phyloP scores from a whole-genome alignment of 1,284 basidiomycete species.

The Ganoderma sp. region DNA sequence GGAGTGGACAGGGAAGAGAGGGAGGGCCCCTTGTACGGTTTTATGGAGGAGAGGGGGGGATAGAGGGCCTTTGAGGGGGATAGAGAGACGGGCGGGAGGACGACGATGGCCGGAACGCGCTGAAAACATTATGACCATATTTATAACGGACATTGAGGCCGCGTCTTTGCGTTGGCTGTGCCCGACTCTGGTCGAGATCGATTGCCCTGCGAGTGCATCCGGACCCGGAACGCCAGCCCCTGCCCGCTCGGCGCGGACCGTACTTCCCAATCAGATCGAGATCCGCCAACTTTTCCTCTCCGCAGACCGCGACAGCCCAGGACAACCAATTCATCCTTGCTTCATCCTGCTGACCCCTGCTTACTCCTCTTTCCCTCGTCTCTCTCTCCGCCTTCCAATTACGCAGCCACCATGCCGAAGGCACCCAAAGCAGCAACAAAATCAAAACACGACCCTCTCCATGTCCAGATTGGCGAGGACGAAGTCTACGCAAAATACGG shows the following conservation, averaged over 20 bases:
- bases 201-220: neutral
- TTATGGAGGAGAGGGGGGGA: conserved; percentile 18
- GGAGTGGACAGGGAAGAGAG: conserved; percentile 17
- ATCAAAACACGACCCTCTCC: conserved; percentile 83
- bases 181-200: neutral
- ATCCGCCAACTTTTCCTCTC: conserved; percentile 23
- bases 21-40: conserved; percentile 12
- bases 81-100: neutral
- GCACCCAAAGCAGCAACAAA: conserved; percentile 57
- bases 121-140: neutral
- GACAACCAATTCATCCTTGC: neutral
- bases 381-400: neutral
- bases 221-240: too few species aligned
- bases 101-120: neutral
- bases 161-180: conserved; percentile 1
- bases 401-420: conserved; percentile 62
- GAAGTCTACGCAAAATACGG: conserved; percentile 79
- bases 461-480: conserved; percentile 81
- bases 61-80: conserved; percentile 12
- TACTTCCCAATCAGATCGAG: conserved; percentile 25
- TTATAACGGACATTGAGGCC: conserved; percentile 9
- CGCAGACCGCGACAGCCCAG: neutral
- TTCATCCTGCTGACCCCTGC: conserved; percentile 19
- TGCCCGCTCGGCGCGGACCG: conserved; percentile 3
- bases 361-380: conserved; percentile 10